Evolutionary conservation across 2,329 filamentous ascomycete genomes (phyloP), one percentile per base, ranked within the genome.

Genomic region (Aspergillus candidus): DNA sequence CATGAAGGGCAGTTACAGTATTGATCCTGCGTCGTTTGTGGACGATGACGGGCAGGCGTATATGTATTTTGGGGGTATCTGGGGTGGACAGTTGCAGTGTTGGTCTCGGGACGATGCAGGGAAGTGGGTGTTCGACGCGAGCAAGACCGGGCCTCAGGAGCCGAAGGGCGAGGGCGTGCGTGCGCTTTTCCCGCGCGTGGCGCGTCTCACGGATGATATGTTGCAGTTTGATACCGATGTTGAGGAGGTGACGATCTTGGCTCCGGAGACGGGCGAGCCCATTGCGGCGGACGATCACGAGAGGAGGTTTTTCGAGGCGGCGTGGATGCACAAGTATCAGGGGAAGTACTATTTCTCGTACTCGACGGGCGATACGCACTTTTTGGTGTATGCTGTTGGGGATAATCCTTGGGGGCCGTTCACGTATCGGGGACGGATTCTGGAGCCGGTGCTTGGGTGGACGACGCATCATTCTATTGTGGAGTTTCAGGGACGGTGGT

Each of bases 381-480:
- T 75, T 63, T 70, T 90, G 29, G 83, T 74, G 51, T 89, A 87
- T 59, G 86, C 82, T 1, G 79, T 75, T 2, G 77, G 82, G 0
- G 70, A 78, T 4, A 80, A 67, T 45, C 85, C 86, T 0, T 66
- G 79, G 10, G 85, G 86, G 0, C 85, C 86, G 0, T 89, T 89
- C 55, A 84, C 79, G 1, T 89, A 88, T 50, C 75, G 72, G 0
- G 85, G 86, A 0, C 70, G 79, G 37, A 83, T 90, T 43, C 63
- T 90, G 38, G 84, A 88, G 71, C 86, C 85, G 0, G 86, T 90
- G 4, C 64, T 85, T 18, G 85, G 86, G 1, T 90, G 86, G 86
- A 89, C 86, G 35, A 90, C 86, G 43, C 86, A 89, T 67, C 86
- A 89, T 63, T 86, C 81, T 3, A 83, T 90, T 53, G 83, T 83